Conservation (phyloP, 2,329 filamentous ascomycete species). For the Cladophialophora bantiana region DNA sequence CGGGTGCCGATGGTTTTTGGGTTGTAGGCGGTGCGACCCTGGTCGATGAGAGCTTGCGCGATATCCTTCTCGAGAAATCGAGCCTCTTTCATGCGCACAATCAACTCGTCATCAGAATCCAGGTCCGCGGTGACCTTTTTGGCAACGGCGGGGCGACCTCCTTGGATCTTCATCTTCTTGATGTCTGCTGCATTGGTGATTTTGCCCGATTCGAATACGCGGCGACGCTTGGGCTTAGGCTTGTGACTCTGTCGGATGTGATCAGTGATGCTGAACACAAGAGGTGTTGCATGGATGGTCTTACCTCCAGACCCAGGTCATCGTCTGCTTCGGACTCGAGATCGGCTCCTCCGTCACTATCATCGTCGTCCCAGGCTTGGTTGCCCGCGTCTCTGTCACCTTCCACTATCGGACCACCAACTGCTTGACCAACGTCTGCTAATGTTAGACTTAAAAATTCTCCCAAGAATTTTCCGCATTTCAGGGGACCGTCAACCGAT, state of each 20-base stretch:
- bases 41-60: conserved; percentile 49
- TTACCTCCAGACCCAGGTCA: conserved; percentile 8
- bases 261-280: neutral
- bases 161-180: conserved; percentile 59
- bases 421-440: conserved; percentile 18
- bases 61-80: conserved; percentile 53
- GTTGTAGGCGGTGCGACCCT: conserved; percentile 54
- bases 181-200: conserved; percentile 19
- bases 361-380: conserved; percentile 33
- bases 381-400: conserved; percentile 7
- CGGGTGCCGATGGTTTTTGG: conserved; percentile 58
- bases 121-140: conserved; percentile 54
- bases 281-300: neutral
- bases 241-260: neutral
- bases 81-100: conserved; percentile 44
- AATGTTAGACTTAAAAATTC: conserved; percentile 2
- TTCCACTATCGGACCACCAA: conserved; percentile 27
- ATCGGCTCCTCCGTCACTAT: conserved; percentile 28
- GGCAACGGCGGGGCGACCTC: conserved; percentile 50
- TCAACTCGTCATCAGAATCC: conserved; percentile 57
- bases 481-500: neutral
- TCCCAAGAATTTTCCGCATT: neutral
- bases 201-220: conserved; percentile 27
- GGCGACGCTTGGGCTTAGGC: conserved; percentile 23
- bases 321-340: conserved; percentile 32